Base-by-base conservation (phyloP, 306 rosid genomes). In the Casuarina glauca region DNA sequence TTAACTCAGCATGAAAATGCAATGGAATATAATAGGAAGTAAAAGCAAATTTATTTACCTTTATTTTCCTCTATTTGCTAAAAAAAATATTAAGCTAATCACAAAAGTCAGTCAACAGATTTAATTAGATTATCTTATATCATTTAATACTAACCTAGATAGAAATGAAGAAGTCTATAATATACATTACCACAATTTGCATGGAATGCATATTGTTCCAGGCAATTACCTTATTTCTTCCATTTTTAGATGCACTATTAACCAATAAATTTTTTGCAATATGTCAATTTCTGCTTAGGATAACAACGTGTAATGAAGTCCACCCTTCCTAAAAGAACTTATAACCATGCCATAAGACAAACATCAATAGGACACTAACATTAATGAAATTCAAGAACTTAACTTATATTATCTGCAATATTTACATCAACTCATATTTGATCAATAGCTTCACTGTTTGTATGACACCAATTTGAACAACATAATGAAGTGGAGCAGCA, bases 401-500 rank as follows among this genome's bases (percentile, higher is more conserved):
- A 39, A 70, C 93, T 87, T 76, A 91, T 97, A 70, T 90, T 85
- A 85, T 95, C 98, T 43, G 94, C 90, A 1, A 70, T 85, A 26
- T 95, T 95, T 82, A 92, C 86, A 61, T 95, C 97, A 69, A 86
- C 97, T 91, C 80, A 82, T 91, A 81, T 86, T 91, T 91, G 52
- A 92, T 87, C 88, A 95, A 83, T 75, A 95, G 84, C 89, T 95
- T 95, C 81, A 95, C 92, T 72, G 86, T 89, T 80, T 87, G 91
- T 90, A 86, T 88, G 74, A 91, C 89, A 79, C 98, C 97, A 79
- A 92, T 96, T 84, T 95, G 93, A 82, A 88, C 93, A 72, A 97
- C 98, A 78, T 89, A 92, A 87, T 95, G 98, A 79, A 95, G 98
- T 55, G 96, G 91, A 63, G 98, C 86, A 79, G 98, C 97, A 63